Conservation (phyloP, 768 basidiomycete genomes). For the Clavaria fumosa region DNA sequence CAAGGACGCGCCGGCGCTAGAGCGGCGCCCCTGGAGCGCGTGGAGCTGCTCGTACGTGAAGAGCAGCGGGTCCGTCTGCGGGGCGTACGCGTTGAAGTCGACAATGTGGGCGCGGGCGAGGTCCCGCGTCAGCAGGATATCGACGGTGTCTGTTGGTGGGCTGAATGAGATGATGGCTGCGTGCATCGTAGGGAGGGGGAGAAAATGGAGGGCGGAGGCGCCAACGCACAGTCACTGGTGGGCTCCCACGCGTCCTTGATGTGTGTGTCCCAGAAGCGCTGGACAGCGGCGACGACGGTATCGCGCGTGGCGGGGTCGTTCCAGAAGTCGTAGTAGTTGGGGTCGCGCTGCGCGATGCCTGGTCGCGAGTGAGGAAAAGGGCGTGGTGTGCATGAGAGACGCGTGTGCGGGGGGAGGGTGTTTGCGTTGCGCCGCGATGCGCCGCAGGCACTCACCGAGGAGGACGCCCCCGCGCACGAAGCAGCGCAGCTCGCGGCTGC, state of each 20-base stretch:
- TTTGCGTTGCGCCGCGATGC: no score
- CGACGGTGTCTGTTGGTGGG: constrained; percentile 60
- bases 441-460: constrained; percentile 39
- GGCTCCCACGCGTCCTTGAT: constrained; percentile 45
- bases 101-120: constrained; percentile 62
- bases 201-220: neutral
- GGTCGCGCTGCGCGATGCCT: constrained; percentile 83
- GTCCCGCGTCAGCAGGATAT: constrained; percentile 76
- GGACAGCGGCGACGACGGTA: constrained; percentile 37
- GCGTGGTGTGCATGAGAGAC: no score
- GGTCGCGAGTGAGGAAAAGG: no score
- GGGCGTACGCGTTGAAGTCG: constrained; percentile 83
- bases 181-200: no score
- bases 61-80: constrained; percentile 74
- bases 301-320: constrained; percentile 40
- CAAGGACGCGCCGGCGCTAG: no score
- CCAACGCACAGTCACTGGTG: constrained; percentile 47
- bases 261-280: constrained; percentile 50
- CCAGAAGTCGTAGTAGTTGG: constrained; percentile 78
- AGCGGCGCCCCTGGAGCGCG: constrained; percentile 15
- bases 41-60: constrained; percentile 72
- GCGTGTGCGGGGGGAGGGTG: no score
- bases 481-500: constrained; percentile 76
- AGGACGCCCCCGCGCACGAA: constrained; percentile 65
- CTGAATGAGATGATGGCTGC: constrained; percentile 2